These are phyloP conservation scores for Dillenia turbinata DNA, from an alignment of 164 flowering plant genomes.

Conservation along the genomic window DNA sequence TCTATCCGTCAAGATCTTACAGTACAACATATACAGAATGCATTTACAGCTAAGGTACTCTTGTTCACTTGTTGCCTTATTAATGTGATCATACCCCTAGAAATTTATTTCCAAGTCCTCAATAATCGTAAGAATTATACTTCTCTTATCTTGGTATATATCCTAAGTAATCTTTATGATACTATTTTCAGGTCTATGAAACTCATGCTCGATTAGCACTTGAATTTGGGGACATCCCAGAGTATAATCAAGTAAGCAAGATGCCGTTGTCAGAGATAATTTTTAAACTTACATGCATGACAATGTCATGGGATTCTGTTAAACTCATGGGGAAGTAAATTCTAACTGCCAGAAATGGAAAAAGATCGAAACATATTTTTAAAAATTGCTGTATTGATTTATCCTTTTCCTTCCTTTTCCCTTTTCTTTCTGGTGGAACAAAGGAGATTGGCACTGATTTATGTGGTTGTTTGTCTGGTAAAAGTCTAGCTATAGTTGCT, in stretches of 20 bases:
- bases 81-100: background rate
- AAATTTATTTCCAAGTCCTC: background rate
- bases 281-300: background rate
- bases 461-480: too few species aligned
- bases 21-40: constrained; percentile 80
- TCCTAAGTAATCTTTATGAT: too few species aligned
- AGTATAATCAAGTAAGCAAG: constrained; percentile 81
- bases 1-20: constrained; percentile 97
- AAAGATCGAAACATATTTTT: too few species aligned
- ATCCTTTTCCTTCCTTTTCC: too few species aligned
- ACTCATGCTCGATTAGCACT: constrained; percentile 94
- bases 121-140: background rate
- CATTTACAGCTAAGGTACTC: constrained; percentile 78
- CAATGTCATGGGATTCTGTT: too few species aligned
- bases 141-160: background rate
- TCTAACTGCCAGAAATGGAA: too few species aligned
- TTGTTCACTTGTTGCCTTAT: background rate
- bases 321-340: too few species aligned
- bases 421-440: too few species aligned
- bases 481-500: too few species aligned
- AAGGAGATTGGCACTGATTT: too few species aligned
- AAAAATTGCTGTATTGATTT: too few species aligned
- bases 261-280: background rate
- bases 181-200: constrained; percentile 76
- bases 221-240: constrained; percentile 89